phyloP scores from a whole-genome alignment of 2,329 filamentous ascomycete species.

The Blastomyces silverae region DNA sequence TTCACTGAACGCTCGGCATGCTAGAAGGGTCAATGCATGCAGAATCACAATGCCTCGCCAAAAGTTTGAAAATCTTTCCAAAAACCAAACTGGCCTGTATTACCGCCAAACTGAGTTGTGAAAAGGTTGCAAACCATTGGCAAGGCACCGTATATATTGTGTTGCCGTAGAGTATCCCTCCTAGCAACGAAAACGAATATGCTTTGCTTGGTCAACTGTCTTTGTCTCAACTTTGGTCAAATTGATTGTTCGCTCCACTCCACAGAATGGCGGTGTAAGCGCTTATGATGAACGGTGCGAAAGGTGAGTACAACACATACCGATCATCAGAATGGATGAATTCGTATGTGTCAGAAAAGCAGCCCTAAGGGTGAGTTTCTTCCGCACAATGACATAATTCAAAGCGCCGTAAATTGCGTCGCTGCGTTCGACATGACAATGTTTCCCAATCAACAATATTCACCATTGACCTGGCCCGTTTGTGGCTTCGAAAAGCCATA shows the following conservation, averaged over 20 bases:
- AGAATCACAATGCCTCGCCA: neutral
- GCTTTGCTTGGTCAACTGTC: too few species aligned
- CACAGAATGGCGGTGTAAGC: neutral
- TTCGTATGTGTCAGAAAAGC: conserved; percentile 2
- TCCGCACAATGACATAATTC: neutral
- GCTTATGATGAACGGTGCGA: neutral
- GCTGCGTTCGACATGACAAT: neutral
- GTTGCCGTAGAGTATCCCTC: neutral
- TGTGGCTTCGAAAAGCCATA: neutral
- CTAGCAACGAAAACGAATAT: neutral
- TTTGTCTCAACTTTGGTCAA: neutral
- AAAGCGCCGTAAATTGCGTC: neutral
- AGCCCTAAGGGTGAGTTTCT: neutral
- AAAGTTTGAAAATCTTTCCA: too few species aligned
- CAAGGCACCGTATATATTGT: neutral
- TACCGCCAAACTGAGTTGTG: too few species aligned
- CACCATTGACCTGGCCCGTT: neutral
- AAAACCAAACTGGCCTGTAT: too few species aligned
- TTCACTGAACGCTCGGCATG: neutral
- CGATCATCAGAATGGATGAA: neutral
- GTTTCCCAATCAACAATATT: neutral
- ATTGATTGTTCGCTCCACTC: neutral
- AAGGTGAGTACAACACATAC: neutral
- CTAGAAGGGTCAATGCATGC: neutral
- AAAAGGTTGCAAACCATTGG: too few species aligned